phyloP scores from a whole-genome alignment of 2,329 filamentous ascomycete species.

The Tolypocladium paradoxum region DNA sequence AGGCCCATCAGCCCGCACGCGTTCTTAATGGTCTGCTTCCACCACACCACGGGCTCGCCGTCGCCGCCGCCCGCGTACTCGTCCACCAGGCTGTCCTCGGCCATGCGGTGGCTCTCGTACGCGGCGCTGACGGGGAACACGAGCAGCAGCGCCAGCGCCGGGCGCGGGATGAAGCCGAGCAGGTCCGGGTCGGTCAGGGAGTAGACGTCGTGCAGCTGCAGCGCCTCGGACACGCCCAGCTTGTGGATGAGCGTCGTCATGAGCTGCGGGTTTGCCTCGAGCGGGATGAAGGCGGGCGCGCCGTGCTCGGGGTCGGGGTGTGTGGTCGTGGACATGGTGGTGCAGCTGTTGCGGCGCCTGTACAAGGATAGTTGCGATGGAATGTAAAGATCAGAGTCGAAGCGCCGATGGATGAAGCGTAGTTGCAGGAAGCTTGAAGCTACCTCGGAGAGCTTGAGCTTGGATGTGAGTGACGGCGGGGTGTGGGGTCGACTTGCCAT shows the following conservation, averaged over 20 bases:
- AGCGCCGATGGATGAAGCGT: background rate
- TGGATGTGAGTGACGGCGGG: background rate
- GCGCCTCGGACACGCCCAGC: slow-evolving; percentile 67
- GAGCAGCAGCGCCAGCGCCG: slow-evolving; percentile 77
- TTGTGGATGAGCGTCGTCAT: slow-evolving; percentile 75
- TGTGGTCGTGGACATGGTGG: slow-evolving; percentile 21
- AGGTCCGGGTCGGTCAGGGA: slow-evolving; percentile 78
- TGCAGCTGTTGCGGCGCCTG: background rate
- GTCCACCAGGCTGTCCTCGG: slow-evolving; percentile 55
- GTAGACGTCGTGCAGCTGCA: slow-evolving; percentile 85
- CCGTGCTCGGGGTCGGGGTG: slow-evolving; percentile 28
- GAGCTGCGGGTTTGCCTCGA: slow-evolving; percentile 73
- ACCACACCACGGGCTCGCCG: slow-evolving; percentile 77
- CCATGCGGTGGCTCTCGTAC: slow-evolving; percentile 66
- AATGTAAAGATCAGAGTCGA: background rate
- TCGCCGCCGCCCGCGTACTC: slow-evolving; percentile 60
- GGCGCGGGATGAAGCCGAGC: slow-evolving; percentile 77
- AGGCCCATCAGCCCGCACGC: slow-evolving; percentile 87
- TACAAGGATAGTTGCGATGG: background rate
- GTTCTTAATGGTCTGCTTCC: slow-evolving; percentile 87
- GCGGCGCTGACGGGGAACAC: slow-evolving; percentile 76
- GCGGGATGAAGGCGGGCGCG: slow-evolving; percentile 43
- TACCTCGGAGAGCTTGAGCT: background rate
- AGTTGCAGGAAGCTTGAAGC: background rate
- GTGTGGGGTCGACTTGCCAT: background rate